Evolutionary conservation across 257 asterid species (phyloP), one percentile per base, ranked within the genome.

Genomic region (Orobanche coerulescens): DNA sequence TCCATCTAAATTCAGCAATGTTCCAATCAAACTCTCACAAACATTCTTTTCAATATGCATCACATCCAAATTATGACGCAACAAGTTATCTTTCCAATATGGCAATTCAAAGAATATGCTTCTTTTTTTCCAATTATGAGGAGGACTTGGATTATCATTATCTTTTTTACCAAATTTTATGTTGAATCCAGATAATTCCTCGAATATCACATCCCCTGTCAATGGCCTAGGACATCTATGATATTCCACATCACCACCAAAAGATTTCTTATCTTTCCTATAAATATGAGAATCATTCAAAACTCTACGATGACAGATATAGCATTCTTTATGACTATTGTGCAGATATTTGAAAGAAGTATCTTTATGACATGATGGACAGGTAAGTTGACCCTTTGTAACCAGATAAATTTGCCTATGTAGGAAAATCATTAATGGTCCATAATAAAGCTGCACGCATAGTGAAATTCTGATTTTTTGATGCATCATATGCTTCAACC

Each of bases 401-500:
- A 12, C 70, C 23, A 31, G 40, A 70, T 9, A 61, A 30, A 24
- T 37, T 22, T 10, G 52, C 62, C n/a, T 22, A 23, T 10, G 42
- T 40, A 12, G 70, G 70, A 62, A 60, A 55, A 10, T 70, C 66
- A 34, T 25, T 63, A 12, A 70, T 56, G 2, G 48, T 68, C 68
- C 54, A 23, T 14, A 61, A 49, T 2, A 61, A 49, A 8, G 61
- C 61, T 7, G 39, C 70, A 53, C 33, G 23, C 47, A 64, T 70
- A 25, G 6, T 3, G 7, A 71, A 64, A 16, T 10, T 57, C 1
- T 46, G 12, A 0, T 42, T 69, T 1, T 22, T 15, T 4, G 59
- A 46, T 54, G 56, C 61, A 64, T 70, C 71, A 63, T 47, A 56
- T 16, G 52, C 47, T 1, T 33, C 60, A 3, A 54, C 57, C 26